phyloP scores from a whole-genome alignment of 495 filamentous ascomycete genomes.

The Tuber umbilicatum region DNA sequence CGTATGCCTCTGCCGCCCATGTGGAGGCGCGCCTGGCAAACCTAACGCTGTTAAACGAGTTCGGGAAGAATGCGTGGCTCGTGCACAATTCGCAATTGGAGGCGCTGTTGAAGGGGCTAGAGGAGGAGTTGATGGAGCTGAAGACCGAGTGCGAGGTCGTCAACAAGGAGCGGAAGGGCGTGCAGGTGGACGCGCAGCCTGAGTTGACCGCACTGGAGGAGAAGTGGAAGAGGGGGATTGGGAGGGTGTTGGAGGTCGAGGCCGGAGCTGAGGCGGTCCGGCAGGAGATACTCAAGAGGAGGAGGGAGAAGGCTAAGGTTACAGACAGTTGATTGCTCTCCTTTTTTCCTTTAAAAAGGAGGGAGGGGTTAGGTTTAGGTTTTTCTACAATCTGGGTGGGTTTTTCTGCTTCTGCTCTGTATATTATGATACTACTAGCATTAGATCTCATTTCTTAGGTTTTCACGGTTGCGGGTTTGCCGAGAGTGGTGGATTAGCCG shows the following conservation, averaged over 20 bases:
- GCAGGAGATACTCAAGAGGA: conserved; percentile 54
- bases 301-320: conserved; percentile 16
- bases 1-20: conserved; percentile 63
- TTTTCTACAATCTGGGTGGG: neutral
- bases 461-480: neutral
- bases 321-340: neutral
- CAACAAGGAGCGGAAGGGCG: conserved; percentile 61
- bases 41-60: conserved; percentile 65
- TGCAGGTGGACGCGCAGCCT: conserved; percentile 61
- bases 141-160: conserved; percentile 62
- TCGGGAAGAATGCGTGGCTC: conserved; percentile 87
- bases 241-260: conserved; percentile 67
- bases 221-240: conserved; percentile 65
- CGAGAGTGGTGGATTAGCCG: neutral
- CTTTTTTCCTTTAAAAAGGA: neutral
- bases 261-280: conserved; percentile 64
- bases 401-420: neutral
- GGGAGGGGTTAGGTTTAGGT: neutral
- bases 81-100: conserved; percentile 74
- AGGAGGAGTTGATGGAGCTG: conserved; percentile 63
- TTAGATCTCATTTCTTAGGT: neutral
- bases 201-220: conserved; percentile 66
- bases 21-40: conserved; percentile 60
- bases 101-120: conserved; percentile 60
- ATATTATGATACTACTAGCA: neutral